Evolutionary conservation across 73 alveolate genomes (phyloP).

Genomic region (Tetrahymena malaccensis): DNA sequence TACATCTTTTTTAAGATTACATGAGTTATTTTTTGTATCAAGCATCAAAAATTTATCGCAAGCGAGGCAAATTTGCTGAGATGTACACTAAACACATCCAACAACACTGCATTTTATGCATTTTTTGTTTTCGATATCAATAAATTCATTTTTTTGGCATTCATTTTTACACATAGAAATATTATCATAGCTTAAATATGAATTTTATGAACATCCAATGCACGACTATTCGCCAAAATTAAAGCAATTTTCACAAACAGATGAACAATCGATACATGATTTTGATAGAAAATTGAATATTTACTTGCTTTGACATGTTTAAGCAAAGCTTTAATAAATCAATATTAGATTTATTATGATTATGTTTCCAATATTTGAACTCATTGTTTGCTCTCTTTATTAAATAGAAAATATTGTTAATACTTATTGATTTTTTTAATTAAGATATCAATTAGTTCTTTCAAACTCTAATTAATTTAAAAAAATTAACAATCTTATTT

Average conservation of each 20-base stretch:
- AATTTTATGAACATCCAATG: neutral
- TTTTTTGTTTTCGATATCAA: neutral
- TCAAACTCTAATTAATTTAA: too few relatives aligned
- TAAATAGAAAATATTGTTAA: too few relatives aligned
- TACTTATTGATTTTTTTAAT: too few relatives aligned
- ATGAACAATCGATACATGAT: neutral
- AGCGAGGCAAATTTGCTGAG: neutral
- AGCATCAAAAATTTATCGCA: neutral
- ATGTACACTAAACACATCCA: neutral
- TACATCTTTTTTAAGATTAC: neutral
- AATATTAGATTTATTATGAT: too few relatives aligned
- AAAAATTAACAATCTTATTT: too few relatives aligned
- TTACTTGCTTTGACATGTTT: neutral
- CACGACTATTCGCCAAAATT: neutral
- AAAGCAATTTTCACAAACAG: neutral
- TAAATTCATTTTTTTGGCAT: neutral
- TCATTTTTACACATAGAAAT: neutral
- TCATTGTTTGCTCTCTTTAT: too few relatives aligned
- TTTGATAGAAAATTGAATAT: neutral
- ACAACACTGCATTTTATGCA: neutral
- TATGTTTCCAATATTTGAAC: too few relatives aligned
- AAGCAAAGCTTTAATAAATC: neutral
- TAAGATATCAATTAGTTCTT: too few relatives aligned
- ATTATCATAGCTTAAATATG: neutral
- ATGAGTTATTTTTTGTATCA: too few relatives aligned